Evolutionary conservation across 495 filamentous ascomycete genomes (phyloP), one percentile per base, ranked within the genome.

Genomic region (Geopyxis carbonaria): DNA sequence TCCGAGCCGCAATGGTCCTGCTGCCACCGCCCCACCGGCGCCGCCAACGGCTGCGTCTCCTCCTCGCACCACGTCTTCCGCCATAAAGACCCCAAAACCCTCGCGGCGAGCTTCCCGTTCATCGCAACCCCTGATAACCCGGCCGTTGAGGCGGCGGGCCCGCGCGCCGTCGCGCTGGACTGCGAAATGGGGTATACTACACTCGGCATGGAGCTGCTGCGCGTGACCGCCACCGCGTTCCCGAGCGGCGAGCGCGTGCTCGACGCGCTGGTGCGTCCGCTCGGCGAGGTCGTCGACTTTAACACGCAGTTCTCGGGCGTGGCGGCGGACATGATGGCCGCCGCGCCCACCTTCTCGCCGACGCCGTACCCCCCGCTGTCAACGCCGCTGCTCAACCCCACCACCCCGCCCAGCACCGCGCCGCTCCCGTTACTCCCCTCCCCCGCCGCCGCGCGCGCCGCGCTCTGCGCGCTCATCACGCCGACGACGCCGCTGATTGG

Each of bases 121-220:
- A 65, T 70, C 37, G 54, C 69, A 43, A 95, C 91, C 2, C 83
- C 86, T 22, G 2, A 19, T 8, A 36, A 25, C n/a, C 34, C 44
- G 27, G 27, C 31, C 5, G 9, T 39, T 4, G 34, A 40, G 28
- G 22, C 16, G 3, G 42, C 43, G 24, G 22, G 44, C 47, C 10
- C 51, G 52, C 36, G 57, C 42, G 30, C 72, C 4, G 34, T 95
- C 10, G 76, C 72, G 48, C 77, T 99, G 47, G 89, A 99, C 57
- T 93, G 91, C 53, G 89, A 99, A 52, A 99, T 99, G 89, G 80
- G 80, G 6, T 99, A 89, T 55, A 95, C 89, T 0, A 76, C 76
- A 1, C 46, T 75, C 24, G 89, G 89, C 0, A 55, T 94, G 40
- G 89, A 99, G 53, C 64, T 99, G 10, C 73, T 95, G 31, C 79